Evolutionary conservation across 208 protist species (phyloP).

Genomic region (Phytomonas francai): DNA sequence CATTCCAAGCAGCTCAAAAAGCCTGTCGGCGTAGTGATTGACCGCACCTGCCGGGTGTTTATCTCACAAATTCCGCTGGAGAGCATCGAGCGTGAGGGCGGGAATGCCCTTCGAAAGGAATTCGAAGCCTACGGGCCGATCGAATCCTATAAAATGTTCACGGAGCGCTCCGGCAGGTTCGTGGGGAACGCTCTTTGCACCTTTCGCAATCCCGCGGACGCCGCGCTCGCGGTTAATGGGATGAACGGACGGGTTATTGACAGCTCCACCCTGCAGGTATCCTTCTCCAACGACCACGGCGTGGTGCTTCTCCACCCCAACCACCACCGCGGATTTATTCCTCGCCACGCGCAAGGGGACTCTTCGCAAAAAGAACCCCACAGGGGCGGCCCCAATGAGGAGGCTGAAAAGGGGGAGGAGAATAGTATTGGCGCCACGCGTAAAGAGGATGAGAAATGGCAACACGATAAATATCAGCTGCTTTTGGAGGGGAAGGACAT

Average conservation of each 20-base stretch:
- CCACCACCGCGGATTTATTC: slow-evolving; percentile 25
- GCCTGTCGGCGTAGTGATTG: slow-evolving; percentile 74
- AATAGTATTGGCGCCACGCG: neutral
- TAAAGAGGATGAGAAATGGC: slow-evolving; percentile 32
- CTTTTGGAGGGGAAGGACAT: slow-evolving; percentile 43
- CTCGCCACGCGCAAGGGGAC: slow-evolving; percentile 9
- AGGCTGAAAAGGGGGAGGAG: neutral
- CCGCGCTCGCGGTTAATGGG: slow-evolving; percentile 44
- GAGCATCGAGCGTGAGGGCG: slow-evolving; percentile 77
- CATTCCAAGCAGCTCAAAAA: too few relatives aligned
- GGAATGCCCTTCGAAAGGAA: slow-evolving; percentile 56
- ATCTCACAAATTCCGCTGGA: slow-evolving; percentile 80
- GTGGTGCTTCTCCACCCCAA: slow-evolving; percentile 53
- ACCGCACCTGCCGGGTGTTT: slow-evolving; percentile 81
- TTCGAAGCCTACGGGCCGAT: slow-evolving; percentile 81
- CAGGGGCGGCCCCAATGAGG: too few relatives aligned
- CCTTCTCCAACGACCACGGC: slow-evolving; percentile 66
- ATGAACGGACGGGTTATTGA: slow-evolving; percentile 76
- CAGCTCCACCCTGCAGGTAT: slow-evolving; percentile 51
- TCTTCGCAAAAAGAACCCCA: neutral
- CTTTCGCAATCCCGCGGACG: slow-evolving; percentile 86
- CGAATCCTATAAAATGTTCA: slow-evolving; percentile 86
- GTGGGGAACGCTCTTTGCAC: slow-evolving; percentile 77
- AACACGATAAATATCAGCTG: slow-evolving; percentile 71
- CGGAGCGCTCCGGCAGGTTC: slow-evolving; percentile 76